Percentiles rank a stretch among this genome's conserved stretches.
These are phyloP conservation scores for Neonectria magnoliae DNA, from an alignment of 2,329 filamentous ascomycete species.

Conservation along the genomic window DNA sequence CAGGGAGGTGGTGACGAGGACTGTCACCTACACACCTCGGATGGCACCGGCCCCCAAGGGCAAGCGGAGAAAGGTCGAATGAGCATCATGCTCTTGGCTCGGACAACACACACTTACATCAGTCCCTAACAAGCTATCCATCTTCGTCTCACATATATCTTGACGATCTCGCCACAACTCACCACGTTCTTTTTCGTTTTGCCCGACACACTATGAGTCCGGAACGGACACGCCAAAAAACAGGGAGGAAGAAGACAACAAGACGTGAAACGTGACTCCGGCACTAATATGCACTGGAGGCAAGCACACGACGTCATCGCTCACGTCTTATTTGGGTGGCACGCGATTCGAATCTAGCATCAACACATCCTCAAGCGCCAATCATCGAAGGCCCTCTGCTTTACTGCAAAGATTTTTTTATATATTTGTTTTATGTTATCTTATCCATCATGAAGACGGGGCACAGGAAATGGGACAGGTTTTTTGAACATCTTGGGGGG, in stretches of 20 bases:
- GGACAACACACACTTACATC: conserved; percentile 18
- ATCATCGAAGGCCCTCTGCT: conserved; percentile 27
- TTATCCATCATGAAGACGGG: conserved; percentile 31
- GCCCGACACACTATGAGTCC: conserved; percentile 29
- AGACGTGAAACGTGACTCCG: conserved; percentile 17
- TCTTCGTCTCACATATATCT: conserved; percentile 15
- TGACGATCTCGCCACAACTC: conserved; percentile 37
- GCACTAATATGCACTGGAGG: conserved; percentile 27
- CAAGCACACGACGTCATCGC: conserved; percentile 18
- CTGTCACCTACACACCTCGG: conserved; percentile 87
- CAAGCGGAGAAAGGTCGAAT: conserved; percentile 82
- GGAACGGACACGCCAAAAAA: conserved; percentile 29
- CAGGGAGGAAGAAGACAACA: conserved; percentile 27
- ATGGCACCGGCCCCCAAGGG: conserved; percentile 92
- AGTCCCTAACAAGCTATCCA: conserved; percentile 16
- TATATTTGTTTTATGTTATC: conserved; percentile 21
- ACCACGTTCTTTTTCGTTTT: conserved; percentile 43
- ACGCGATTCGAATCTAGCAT: conserved; percentile 18
- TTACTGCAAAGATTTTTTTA: conserved; percentile 26
- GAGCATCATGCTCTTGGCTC: conserved; percentile 23
- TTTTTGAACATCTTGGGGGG: conserved; percentile 35
- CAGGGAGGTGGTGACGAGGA: conserved; percentile 91
- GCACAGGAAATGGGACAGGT: conserved; percentile 28
- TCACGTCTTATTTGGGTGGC: conserved; percentile 16
- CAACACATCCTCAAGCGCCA: conserved; percentile 18